Conservation (phyloP, 495 filamentous ascomycete genomes). For the Penicillium paxilli region DNA sequence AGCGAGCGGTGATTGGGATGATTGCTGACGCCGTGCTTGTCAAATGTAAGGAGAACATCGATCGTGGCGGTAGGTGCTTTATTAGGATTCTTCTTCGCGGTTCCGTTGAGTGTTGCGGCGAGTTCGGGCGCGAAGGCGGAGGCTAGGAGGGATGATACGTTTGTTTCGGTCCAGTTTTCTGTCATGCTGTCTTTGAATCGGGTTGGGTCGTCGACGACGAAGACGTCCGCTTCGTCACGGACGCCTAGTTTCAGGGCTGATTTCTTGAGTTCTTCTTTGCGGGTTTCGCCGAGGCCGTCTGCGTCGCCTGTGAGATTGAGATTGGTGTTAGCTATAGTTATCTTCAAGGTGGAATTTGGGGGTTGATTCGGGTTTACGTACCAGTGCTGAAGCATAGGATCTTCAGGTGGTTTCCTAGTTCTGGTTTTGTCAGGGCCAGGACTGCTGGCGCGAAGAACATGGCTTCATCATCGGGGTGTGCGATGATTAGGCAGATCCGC, state of each 20-base stretch:
- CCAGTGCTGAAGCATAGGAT: constrained; percentile 90
- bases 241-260: constrained; percentile 76
- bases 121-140: constrained; percentile 67
- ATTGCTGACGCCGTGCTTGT: constrained; percentile 71
- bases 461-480: constrained; percentile 97
- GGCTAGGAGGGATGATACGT: constrained; percentile 67
- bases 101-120: constrained; percentile 22
- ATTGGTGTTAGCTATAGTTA: constrained; percentile 1
- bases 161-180: constrained; percentile 65
- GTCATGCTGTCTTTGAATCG: constrained; percentile 89
- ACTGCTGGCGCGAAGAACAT: constrained; percentile 98
- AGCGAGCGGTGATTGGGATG: constrained; percentile 93
- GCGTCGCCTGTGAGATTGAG: constrained; percentile 61
- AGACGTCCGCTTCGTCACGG: constrained; percentile 68
- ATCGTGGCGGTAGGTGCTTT: constrained; percentile 59
- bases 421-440: constrained; percentile 70
- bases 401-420: constrained; percentile 82
- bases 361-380: constrained; percentile 28
- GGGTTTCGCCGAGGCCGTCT: constrained; percentile 77
- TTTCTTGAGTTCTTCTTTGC: constrained; percentile 79
- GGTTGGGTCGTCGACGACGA: constrained; percentile 72
- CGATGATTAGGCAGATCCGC: constrained; percentile 86
- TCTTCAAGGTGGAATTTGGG: not conserved
- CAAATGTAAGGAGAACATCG: constrained; percentile 87
- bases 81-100: constrained; percentile 22